Evolutionary conservation across 2,329 filamentous ascomycete genomes (phyloP).

Genomic region (Claviceps quebecensis): DNA sequence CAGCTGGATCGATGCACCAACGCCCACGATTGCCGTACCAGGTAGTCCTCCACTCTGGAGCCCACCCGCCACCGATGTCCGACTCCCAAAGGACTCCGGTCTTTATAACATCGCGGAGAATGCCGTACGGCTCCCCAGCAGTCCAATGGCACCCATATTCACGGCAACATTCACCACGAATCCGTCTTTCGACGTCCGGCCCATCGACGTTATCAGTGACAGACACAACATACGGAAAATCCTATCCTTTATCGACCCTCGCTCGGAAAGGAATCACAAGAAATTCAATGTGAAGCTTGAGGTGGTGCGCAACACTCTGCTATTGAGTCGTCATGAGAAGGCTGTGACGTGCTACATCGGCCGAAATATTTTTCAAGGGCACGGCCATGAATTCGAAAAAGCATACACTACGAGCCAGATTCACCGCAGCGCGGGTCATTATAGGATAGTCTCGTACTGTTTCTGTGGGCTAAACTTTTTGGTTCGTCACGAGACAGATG

Average conservation of each 20-base stretch:
- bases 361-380: conserved; percentile 25
- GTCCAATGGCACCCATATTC: conserved; percentile 32
- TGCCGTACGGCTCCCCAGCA: conserved; percentile 26
- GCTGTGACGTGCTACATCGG: conserved; percentile 16
- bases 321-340: conserved; percentile 23
- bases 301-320: conserved; percentile 20
- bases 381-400: conserved; percentile 32
- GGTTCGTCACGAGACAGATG: conserved; percentile 30
- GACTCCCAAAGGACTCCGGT: conserved; percentile 24
- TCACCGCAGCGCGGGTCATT: conserved; percentile 25
- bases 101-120: conserved; percentile 29
- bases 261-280: conserved; percentile 11
- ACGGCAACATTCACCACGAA: conserved; percentile 24
- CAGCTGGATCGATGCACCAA: conserved; percentile 30
- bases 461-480: conserved; percentile 27
- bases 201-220: conserved; percentile 29
- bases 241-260: conserved; percentile 25
- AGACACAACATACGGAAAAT: conserved; percentile 35
- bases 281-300: conserved; percentile 28
- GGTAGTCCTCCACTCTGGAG: conserved; percentile 24
- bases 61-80: conserved; percentile 11
- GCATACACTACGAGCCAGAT: conserved; percentile 23
- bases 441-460: conserved; percentile 29
- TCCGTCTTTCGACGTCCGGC: conserved; percentile 24
- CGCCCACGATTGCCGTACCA: conserved; percentile 30